phyloP scores from a whole-genome alignment of 2,329 filamentous ascomycete genomes.

The Dothistroma pini region DNA sequence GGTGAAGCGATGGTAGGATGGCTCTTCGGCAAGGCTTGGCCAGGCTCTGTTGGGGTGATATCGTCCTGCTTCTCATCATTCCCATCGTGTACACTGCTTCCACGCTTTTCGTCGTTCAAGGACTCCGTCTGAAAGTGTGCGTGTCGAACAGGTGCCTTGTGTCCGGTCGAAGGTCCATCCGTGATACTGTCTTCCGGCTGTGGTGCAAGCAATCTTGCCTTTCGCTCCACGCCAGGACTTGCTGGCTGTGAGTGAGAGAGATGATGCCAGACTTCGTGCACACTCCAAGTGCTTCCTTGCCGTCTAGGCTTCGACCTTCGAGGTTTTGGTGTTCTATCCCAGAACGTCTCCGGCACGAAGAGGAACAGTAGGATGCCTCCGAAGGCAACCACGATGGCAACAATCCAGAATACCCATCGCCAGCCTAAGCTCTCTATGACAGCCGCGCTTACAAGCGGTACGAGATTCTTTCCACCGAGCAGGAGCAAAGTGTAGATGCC shows the following conservation, averaged over 20 bases:
- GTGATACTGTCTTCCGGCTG: conserved; percentile 10
- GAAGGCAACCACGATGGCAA: conserved; percentile 73
- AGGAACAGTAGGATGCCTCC: conserved; percentile 72
- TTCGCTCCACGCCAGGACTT: conserved; percentile 11
- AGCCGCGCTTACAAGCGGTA: conserved; percentile 80
- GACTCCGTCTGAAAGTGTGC: conserved; percentile 19
- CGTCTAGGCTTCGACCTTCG: conserved; percentile 30
- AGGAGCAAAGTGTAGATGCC: conserved; percentile 90
- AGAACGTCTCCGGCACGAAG: conserved; percentile 93
- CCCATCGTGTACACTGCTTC: neutral
- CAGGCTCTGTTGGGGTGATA: conserved; percentile 2
- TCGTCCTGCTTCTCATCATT: conserved; percentile 14
- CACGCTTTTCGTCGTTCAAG: conserved; percentile 9
- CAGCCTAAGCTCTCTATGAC: conserved; percentile 75
- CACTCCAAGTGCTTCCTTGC: conserved; percentile 21
- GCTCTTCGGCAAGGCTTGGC: neutral
- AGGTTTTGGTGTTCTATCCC: conserved; percentile 73
- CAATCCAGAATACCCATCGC: conserved; percentile 63
- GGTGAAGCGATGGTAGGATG: neutral
- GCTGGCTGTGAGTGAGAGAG: conserved; percentile 11
- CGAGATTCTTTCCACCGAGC: conserved; percentile 77
- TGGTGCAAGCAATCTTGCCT: conserved; percentile 23
- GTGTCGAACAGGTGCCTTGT: conserved; percentile 11
- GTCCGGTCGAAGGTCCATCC: neutral
- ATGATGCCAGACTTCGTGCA: conserved; percentile 14